These are phyloP conservation scores for Erodium trifolium DNA, from an alignment of 441 rosid genomes.

Conservation along the genomic window DNA sequence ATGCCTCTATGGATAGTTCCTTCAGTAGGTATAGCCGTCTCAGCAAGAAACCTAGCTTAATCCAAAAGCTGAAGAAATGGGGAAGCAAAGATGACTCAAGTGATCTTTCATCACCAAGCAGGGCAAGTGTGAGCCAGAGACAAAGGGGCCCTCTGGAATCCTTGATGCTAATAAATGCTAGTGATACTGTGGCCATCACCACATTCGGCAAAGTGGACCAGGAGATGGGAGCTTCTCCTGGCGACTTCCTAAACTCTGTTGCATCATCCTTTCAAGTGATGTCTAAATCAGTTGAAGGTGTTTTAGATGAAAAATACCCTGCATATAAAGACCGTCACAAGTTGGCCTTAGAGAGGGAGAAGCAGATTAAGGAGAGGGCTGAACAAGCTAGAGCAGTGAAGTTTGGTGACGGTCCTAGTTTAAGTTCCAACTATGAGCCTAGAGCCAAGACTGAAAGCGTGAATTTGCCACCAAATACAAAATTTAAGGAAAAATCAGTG, in stretches of 20 bases:
- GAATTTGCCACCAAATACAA: conserved; percentile 60
- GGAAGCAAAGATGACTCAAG: conserved; percentile 20
- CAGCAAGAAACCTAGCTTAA: conserved; percentile 15
- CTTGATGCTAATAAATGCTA: conserved; percentile 2
- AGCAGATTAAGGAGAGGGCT: conserved; percentile 71
- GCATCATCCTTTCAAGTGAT: conserved; percentile 11
- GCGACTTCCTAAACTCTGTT: conserved; percentile 18
- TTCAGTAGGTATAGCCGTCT: conserved; percentile 24
- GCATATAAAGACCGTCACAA: conserved; percentile 87
- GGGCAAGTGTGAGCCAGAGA: background rate
- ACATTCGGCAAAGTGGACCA: background rate
- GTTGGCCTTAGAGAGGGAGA: conserved; percentile 85
- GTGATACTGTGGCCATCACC: background rate
- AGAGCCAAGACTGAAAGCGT: conserved; percentile 22
- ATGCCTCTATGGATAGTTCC: conserved; percentile 18
- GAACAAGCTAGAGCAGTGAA: conserved; percentile 69
- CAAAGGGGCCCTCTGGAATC: conserved; percentile 7
- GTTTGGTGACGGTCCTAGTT: conserved; percentile 36
- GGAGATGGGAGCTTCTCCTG: conserved; percentile 28
- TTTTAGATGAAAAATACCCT: conserved; percentile 48
- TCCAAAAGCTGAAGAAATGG: conserved; percentile 19
- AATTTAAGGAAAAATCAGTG: conserved; percentile 53
- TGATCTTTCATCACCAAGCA: conserved; percentile 13
- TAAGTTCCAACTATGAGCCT: conserved; percentile 23
- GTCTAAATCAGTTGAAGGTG: background rate